A percentile compares a stretch with the other conserved stretches of the same genome.
These are phyloP conservation scores for Prinsepia uniflora DNA, from an alignment of 306 rosid species.

Conservation along the genomic window DNA sequence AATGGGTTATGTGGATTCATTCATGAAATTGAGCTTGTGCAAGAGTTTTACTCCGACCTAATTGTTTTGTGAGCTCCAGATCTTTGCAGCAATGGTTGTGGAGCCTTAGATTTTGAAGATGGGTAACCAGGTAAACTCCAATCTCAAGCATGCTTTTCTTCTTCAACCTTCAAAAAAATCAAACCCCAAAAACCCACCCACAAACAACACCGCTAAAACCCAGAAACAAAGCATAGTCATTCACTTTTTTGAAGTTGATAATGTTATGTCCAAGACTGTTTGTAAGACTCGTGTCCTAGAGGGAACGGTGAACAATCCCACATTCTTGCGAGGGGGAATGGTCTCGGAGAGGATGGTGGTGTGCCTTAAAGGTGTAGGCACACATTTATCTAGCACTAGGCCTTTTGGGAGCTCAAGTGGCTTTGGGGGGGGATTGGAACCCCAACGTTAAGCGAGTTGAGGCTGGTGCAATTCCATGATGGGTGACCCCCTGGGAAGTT, in stretches of 20 bases:
- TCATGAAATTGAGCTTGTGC: background rate
- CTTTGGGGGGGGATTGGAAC: no score
- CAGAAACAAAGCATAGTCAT: conserved; percentile 55
- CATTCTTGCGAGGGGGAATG: no score
- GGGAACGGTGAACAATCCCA: no score
- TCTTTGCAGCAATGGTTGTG: conserved; percentile 67
- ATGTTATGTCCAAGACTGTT: conserved; percentile 74
- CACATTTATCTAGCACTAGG: no score
- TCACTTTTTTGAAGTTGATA: conserved; percentile 94
- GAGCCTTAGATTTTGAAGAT: conserved; percentile 93
- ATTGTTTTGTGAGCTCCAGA: conserved; percentile 4
- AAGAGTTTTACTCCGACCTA: background rate
- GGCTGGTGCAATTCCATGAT: no score
- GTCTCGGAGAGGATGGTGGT: no score
- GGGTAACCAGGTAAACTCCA: conserved; percentile 87
- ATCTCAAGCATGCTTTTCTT: conserved; percentile 77
- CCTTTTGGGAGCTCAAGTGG: no score
- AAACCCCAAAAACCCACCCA: conserved; percentile 33
- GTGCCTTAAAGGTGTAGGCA: no score
- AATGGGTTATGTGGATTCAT: background rate
- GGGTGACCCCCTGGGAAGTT: no score
- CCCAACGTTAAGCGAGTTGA: no score
- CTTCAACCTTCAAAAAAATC: conserved; percentile 55
- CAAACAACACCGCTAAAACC: conserved; percentile 20
- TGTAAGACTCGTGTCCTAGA: no score